These are phyloP conservation scores for Balakata baccata DNA, from an alignment of 345 rosid genomes.

Conservation along the genomic window DNA sequence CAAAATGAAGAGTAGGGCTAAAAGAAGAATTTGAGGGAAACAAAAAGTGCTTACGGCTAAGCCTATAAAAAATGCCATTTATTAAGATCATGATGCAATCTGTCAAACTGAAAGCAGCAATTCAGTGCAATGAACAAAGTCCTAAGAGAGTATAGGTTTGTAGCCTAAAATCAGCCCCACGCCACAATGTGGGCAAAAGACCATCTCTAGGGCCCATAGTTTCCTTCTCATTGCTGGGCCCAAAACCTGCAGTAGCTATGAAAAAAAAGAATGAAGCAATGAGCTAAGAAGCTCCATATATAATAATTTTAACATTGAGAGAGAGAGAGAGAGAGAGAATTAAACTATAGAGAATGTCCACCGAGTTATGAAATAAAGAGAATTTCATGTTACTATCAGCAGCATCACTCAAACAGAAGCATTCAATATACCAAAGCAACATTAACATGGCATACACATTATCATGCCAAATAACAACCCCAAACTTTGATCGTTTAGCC, in stretches of 20 bases:
- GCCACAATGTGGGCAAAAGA: neutral
- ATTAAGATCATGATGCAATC: neutral
- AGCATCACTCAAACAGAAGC: no score
- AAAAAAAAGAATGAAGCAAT: neutral
- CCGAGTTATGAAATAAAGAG: no score
- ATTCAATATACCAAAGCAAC: no score
- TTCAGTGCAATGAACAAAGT: neutral
- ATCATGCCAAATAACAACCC: no score
- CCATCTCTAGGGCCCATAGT: neutral
- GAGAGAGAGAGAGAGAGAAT: no score
- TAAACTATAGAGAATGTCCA: no score
- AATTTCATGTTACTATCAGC: no score
- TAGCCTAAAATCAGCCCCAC: neutral
- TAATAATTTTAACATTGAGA: no score
- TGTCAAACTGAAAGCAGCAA: neutral
- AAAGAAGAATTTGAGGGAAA: neutral
- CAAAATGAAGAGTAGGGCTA: constrained; percentile 20
- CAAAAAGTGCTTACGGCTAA: neutral
- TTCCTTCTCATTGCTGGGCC: neutral
- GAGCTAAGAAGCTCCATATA: neutral
- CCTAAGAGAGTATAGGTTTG: neutral
- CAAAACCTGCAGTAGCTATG: neutral
- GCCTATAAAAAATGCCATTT: neutral
- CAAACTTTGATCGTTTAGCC: no score
- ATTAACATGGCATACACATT: no score